These are phyloP conservation scores for Phytophthora rubi DNA, from an alignment of 352 stramenopile genomes.

Conservation along the genomic window DNA sequence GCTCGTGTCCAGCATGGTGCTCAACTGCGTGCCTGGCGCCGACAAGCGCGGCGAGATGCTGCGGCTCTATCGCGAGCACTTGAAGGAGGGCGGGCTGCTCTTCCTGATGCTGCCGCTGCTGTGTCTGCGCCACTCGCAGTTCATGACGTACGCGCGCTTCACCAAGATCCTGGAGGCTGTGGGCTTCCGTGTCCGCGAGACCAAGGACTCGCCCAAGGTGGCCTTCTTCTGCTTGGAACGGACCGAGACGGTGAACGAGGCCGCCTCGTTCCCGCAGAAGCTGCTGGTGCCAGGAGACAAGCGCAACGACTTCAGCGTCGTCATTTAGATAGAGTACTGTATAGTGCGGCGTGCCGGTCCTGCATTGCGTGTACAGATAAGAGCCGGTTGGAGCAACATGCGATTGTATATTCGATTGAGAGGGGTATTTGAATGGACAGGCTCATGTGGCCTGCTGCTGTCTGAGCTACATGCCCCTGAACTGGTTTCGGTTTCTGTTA, in stretches of 20 bases:
- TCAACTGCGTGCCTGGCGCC: conserved; percentile 96
- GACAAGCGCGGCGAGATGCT: conserved; percentile 83
- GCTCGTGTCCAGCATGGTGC: conserved; percentile 95
- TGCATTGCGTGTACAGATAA: conserved; percentile 16
- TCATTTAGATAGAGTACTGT: conserved; percentile 49
- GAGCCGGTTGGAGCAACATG: too few species aligned
- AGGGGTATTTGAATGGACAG: not conserved
- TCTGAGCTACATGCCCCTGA: not conserved
- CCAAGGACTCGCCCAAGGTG: conserved; percentile 82
- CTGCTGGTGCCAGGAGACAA: conserved; percentile 56
- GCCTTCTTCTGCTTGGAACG: conserved; percentile 85
- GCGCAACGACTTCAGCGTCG: conserved; percentile 74
- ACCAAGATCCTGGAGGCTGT: conserved; percentile 70
- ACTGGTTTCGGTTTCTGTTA: not conserved
- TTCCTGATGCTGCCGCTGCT: conserved; percentile 84
- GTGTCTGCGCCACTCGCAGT: conserved; percentile 77
- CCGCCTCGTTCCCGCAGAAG: conserved; percentile 53
- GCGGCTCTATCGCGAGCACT: conserved; percentile 62
- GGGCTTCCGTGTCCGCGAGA: conserved; percentile 71
- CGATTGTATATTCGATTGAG: not conserved
- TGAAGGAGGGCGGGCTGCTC: conserved; percentile 56
- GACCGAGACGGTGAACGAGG: conserved; percentile 32
- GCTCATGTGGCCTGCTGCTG: not conserved
- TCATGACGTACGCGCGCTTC: conserved; percentile 79
- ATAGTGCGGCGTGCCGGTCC: conserved; percentile 1